These are phyloP conservation scores for Vanderwaltozyma tropicalis DNA, from an alignment of 805 yeast species.

Conservation along the genomic window DNA sequence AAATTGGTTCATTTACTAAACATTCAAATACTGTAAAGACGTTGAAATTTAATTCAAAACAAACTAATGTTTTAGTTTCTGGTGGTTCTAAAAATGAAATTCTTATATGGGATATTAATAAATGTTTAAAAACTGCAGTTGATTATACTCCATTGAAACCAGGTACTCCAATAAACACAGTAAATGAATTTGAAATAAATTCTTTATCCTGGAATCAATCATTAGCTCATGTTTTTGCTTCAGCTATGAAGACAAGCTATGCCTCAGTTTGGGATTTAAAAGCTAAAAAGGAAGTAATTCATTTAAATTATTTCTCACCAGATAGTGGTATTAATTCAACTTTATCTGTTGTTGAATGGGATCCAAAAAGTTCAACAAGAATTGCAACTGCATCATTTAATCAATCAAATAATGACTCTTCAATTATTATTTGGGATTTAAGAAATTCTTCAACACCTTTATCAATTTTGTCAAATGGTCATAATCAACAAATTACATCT, in stretches of 20 bases:
- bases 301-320: constrained; percentile 57
- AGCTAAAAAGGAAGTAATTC: constrained; percentile 78
- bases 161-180: constrained; percentile 63
- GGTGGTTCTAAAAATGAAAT: constrained; percentile 81
- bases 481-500: constrained; percentile 76
- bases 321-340: constrained; percentile 45
- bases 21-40: constrained; percentile 65
- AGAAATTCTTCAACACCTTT: constrained; percentile 92
- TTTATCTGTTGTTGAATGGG: constrained; percentile 85
- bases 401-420: constrained; percentile 68
- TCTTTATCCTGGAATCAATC: constrained; percentile 83
- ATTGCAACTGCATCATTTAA: constrained; percentile 87
- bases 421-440: constrained; percentile 81
- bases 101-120: constrained; percentile 78
- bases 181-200: constrained; percentile 50
- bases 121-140: constrained; percentile 34
- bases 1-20: constrained; percentile 42
- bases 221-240: constrained; percentile 81
- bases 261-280: constrained; percentile 92
- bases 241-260: constrained; percentile 67
- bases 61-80: constrained; percentile 62
- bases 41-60: constrained; percentile 68
- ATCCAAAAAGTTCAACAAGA: constrained; percentile 78
- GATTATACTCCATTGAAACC: constrained; percentile 41
- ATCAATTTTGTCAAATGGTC: constrained; percentile 52